Conservation (phyloP, 345 rosid species). For the Lepidium didymum region DNA sequence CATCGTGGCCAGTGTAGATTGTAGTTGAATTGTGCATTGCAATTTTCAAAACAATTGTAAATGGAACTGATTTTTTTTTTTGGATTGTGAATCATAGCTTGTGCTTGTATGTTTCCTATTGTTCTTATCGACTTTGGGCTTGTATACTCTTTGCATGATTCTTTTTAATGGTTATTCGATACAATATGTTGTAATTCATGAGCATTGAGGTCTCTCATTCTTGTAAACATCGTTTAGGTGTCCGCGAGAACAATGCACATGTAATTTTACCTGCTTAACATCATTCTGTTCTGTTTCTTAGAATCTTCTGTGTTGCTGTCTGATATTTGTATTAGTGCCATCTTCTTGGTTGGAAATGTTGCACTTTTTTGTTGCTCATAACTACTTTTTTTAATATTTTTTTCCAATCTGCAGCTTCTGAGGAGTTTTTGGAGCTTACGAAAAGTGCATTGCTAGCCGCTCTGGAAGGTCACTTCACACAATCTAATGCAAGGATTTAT, state of each 20-base stretch:
- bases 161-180: background rate
- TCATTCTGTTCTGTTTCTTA: background rate
- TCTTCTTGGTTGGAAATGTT: background rate
- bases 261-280: background rate
- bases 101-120: background rate
- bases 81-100: background rate
- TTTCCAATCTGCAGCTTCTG: conserved; percentile 58
- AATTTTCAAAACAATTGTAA: background rate
- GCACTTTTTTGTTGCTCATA: background rate
- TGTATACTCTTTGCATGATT: background rate
- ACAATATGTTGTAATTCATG: background rate
- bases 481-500: background rate
- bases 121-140: background rate
- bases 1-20: conserved; percentile 6
- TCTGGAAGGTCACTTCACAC: conserved; percentile 60
- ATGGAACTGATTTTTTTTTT: background rate
- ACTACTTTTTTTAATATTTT: background rate
- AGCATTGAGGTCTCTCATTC: background rate
- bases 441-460: conserved; percentile 91
- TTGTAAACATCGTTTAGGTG: background rate
- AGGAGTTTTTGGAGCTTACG: conserved; percentile 94
- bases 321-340: background rate
- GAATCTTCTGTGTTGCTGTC: background rate
- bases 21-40: conserved; percentile 10
- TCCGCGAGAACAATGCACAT: background rate